A percentile compares a stretch with the other conserved stretches of the same genome.
Conservation (phyloP, 1,284 basidiomycete species). For the Rhodofomes roseus region DNA sequence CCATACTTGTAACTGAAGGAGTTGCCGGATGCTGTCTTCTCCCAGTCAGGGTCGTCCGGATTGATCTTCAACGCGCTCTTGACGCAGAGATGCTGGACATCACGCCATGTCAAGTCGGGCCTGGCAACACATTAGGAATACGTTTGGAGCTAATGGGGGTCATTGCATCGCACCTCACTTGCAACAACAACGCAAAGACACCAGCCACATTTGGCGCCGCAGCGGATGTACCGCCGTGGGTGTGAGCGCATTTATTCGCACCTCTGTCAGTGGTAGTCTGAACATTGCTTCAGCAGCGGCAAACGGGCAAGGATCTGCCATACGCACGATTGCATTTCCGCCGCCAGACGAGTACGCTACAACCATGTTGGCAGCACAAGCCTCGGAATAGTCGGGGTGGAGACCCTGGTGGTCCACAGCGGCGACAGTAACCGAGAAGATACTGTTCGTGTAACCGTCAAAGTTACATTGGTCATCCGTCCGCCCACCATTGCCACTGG, state of each 20-base stretch:
- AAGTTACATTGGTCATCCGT: constrained; percentile 98
- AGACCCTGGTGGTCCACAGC: constrained; percentile 90
- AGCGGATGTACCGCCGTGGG: constrained; percentile 95
- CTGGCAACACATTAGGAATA: constrained; percentile 31
- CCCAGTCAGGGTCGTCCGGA: constrained; percentile 93
- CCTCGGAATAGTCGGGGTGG: constrained; percentile 96
- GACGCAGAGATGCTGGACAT: constrained; percentile 91
- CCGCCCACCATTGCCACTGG: constrained; percentile 93
- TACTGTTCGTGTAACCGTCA: constrained; percentile 98
- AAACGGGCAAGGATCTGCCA: constrained; percentile 6
- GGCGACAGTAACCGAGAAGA: constrained; percentile 94
- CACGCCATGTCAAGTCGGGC: constrained; percentile 95
- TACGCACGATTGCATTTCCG: constrained; percentile 84
- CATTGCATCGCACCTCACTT: constrained; percentile 61
- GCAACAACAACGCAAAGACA: constrained; percentile 84
- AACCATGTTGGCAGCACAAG: constrained; percentile 95
- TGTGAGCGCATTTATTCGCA: constrained; percentile 76
- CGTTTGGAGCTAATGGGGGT: background rate
- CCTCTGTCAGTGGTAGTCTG: constrained; percentile 95
- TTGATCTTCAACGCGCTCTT: constrained; percentile 81
- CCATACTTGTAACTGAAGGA: constrained; percentile 98
- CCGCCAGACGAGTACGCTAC: constrained; percentile 97
- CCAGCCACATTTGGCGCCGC: constrained; percentile 96
- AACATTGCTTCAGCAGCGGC: background rate
- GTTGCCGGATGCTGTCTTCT: constrained; percentile 74